Base-by-base conservation (phyloP, 352 stramenopile species). In the Pythium utonaiense region DNA sequence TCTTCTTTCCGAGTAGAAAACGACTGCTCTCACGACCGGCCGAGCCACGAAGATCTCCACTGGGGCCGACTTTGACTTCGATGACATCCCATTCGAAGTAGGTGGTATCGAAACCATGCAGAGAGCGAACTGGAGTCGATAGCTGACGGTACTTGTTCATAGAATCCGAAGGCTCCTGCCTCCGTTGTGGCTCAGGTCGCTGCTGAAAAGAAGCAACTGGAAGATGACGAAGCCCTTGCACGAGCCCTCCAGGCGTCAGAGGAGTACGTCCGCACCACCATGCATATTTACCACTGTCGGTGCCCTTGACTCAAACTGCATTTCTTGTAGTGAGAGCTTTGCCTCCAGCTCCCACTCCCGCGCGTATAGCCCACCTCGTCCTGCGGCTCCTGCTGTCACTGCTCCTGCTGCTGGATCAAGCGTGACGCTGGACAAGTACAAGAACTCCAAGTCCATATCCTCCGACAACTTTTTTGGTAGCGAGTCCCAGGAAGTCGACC, bases 401-500 rank as follows among this genome's bases (percentile, higher is more conserved):
- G 44, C 50, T 21, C 22, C 50, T 28, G 24, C 58, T 47, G 28
- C 34, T 30, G 17, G 17, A 6, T 53, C 77, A 31, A 57, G 64
- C 3, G 80, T 79, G n/a, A 90, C 77, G n/a, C 63, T 95, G 47
- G 71, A 96, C 72, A 96, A 96, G 66, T 96, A 96, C 74, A 96
- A 96, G 67, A 96, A 96, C 50, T 83, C 86, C 61, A 96, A 96
- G 64, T 93, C 84, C 2, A 96, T 96, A 51, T 96, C 86, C 21
- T 96, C 88, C 9, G 86, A 91, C 58, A 94, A 96, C 34, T 96
- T 95, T 60, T 96, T 96, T 57, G 85, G 83, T 6, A 74, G 78
- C 22, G 88, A 95, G 51, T 60, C 71, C 6, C 57, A 66, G 13
- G 60, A 80, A 6, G 77, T 76, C 24, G 83, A 95, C 60, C 80